A percentile compares a stretch with the other conserved stretches of the same genome.
phyloP scores from a whole-genome alignment of 176 grass and related monocot genomes.

The Otatea glauca region DNA sequence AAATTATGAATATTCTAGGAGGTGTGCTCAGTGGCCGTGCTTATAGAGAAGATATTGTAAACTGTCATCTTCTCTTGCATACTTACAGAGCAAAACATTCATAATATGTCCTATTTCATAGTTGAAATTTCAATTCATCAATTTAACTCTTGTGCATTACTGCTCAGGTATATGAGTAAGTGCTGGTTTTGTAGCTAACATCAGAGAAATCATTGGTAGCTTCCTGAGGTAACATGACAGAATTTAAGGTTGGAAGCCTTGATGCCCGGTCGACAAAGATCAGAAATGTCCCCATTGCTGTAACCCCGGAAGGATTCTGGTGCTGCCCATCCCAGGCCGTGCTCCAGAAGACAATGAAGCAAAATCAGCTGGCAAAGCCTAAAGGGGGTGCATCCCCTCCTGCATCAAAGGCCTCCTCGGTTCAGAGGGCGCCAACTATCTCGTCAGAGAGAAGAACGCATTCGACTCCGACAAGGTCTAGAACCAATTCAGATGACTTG shows the following conservation, averaged over 20 bases:
- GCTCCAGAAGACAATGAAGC: slow-evolving; percentile 66
- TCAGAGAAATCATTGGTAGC: background rate
- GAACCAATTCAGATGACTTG: slow-evolving; percentile 43
- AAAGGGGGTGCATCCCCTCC: slow-evolving; percentile 58
- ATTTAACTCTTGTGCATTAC: background rate
- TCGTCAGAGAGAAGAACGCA: slow-evolving; percentile 55
- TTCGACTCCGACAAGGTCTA: slow-evolving; percentile 54
- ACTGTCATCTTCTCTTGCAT: background rate
- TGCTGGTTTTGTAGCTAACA: background rate
- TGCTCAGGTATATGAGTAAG: slow-evolving; percentile 41
- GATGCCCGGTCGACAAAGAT: slow-evolving; percentile 56
- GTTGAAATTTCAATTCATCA: slow-evolving; percentile 25
- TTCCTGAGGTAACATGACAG: slow-evolving; percentile 55
- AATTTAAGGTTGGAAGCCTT: slow-evolving; percentile 65
- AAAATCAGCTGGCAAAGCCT: slow-evolving; percentile 55
- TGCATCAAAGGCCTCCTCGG: slow-evolving; percentile 62
- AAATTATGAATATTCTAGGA: slow-evolving; percentile 16
- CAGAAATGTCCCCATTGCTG: slow-evolving; percentile 72
- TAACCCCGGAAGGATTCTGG: slow-evolving; percentile 89
- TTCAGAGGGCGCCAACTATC: slow-evolving; percentile 52
- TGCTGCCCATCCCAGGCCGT: slow-evolving; percentile 83
- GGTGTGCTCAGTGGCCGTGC: background rate
- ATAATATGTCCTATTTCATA: background rate
- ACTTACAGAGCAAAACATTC: background rate
- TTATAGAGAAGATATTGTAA: background rate